Percentiles rank a stretch among this genome's conserved stretches.
phyloP scores from a whole-genome alignment of 352 stramenopile species.

The Phytophthora hibernalis region DNA sequence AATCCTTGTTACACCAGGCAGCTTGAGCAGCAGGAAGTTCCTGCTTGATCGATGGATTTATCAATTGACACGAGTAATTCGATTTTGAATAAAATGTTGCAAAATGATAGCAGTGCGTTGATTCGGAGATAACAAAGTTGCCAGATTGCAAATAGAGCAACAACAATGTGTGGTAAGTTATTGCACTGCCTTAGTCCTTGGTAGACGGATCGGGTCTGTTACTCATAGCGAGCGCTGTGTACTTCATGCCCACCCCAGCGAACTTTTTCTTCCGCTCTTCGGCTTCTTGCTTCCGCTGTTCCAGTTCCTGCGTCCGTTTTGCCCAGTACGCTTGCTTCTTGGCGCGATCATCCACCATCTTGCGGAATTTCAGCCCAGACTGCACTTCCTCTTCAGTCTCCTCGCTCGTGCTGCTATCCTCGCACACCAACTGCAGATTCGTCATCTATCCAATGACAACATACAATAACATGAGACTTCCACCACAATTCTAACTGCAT shows the following conservation, averaged over 20 bases:
- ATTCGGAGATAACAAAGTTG: not conserved
- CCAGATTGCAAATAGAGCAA: not conserved
- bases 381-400: conserved; percentile 44
- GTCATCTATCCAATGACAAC: conserved; percentile 47
- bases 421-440: conserved; percentile 76
- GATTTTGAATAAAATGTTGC: too few species aligned
- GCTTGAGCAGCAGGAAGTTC: too few species aligned
- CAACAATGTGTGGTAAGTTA: not conserved
- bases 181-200: conserved; percentile 23
- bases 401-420: conserved; percentile 52
- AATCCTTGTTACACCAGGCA: conserved; percentile 5
- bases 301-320: conserved; percentile 77
- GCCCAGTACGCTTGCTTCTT: conserved; percentile 85
- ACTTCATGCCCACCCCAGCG: conserved; percentile 76
- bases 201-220: conserved; percentile 47
- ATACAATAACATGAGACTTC: not conserved
- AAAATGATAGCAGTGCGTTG: too few species aligned
- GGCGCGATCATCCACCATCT: conserved; percentile 77
- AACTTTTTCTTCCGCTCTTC: conserved; percentile 87
- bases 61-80: too few species aligned
- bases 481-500: not conserved
- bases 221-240: conserved; percentile 80
- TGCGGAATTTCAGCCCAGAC: conserved; percentile 59
- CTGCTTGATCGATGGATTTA: too few species aligned
- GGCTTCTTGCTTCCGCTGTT: conserved; percentile 75